Evolutionary conservation across 129 eudicot species (phyloP).

Genomic region (Gnaphalium uliginosum): DNA sequence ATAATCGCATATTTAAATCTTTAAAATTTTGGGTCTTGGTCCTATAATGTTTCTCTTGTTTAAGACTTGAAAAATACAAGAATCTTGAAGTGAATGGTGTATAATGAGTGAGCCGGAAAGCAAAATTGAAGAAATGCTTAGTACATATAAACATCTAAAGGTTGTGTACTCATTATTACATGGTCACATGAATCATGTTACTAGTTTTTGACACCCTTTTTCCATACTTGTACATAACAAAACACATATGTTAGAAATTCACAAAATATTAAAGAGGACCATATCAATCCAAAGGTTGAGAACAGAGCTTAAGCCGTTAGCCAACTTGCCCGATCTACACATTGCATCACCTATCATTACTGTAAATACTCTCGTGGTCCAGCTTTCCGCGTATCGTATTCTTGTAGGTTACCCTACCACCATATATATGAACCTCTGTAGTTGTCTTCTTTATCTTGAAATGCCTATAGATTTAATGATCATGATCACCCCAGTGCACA

Average conservation of each 20-base stretch:
- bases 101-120: not conserved
- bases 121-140: too few species aligned
- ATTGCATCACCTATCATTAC: not conserved
- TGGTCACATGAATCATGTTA: not conserved
- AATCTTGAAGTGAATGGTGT: not conserved
- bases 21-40: not conserved
- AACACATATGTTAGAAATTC: not conserved
- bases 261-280: not conserved
- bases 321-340: not conserved
- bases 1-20: not conserved
- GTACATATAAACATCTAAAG: not conserved
- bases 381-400: not conserved
- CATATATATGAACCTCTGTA: not conserved
- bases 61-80: not conserved
- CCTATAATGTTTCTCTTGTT: not conserved
- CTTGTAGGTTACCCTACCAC: not conserved
- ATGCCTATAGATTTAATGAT: not conserved
- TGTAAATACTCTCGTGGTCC: not conserved
- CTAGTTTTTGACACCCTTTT: not conserved
- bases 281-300: not conserved
- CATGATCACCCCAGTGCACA: constrained; percentile 4
- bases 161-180: not conserved
- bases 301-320: not conserved
- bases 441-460: not conserved
- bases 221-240: not conserved